Evolutionary conservation across 495 filamentous ascomycete genomes (phyloP), one percentile per base, ranked within the genome.

Genomic region (Neurospora sp.): DNA sequence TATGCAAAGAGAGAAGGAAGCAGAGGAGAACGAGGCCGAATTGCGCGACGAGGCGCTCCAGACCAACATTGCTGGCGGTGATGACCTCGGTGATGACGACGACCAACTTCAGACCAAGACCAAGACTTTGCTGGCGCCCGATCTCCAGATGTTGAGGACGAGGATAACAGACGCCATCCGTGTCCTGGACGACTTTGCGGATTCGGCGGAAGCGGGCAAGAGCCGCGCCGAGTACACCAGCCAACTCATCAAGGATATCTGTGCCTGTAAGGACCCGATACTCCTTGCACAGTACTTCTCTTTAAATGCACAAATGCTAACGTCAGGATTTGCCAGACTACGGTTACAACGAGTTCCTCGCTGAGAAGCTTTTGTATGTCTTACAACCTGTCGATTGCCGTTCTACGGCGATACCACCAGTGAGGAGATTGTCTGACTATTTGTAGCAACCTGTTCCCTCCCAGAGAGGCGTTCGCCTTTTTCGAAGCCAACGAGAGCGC

Each of bases 401-500:
- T 3, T 66, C 53, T 31, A 2, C 53, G 53, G 27, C 53, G 14
- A 66, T 37, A 35, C 6, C 53, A 66, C 12, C 14, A 9, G 14
- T 37, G 53, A 2, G 27, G 27, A 66, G 14, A 35, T n/a, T 46
- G 1, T 27, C 70, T 77, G 7, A 77, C 7, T 90, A 92, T 18
- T 10, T 68, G 27, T 20, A 77, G 76, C 82, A 91, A 92, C 76
- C 89, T 99, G 8, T 99, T 99, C 85, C 88, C 94, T 1, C 92
- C 96, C 35, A 90, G 91, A 77, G 96, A 99, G 83, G 96, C 96
- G 0, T 97, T 99, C 73, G 94, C 94, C 8, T 99, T 99, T 83
- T 99, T 99, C 83, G 96, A 99, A 81, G 94, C 94, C 61, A 99
- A 99, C 88, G 96, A 99, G 73, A 81, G 92, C 31, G 87, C 92